Base-by-base conservation (phyloP, 169 alveolate genomes). In the Cryptosporidium baileyi region DNA sequence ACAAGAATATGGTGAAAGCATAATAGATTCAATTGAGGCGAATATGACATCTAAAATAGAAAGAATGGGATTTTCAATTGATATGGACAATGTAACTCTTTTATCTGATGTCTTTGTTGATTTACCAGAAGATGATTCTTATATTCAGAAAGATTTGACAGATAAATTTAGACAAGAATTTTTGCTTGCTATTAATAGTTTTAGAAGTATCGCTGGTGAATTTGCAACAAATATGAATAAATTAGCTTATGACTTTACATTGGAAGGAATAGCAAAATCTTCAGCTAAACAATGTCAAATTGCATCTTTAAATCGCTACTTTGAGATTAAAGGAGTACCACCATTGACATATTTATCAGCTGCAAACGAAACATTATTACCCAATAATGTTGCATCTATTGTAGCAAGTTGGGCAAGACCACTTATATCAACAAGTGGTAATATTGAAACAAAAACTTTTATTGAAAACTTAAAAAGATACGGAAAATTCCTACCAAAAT, bases 141-240 rank as follows among this genome's bases (percentile, higher is more conserved):
- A 22, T 9, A 34, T 34, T n/a, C 85, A 51, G 36, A 51, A 51
- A 40, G 85, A 74, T 11, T 22, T 74, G 19, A 74, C 85, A 15
- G 85, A 74, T 45, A 74, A 54, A 17, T 74, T 74, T 34, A 51
- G 85, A 34, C 85, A 74, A 57, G 85, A 74, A 41, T 74, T 74
- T 38, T 41, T 74, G 60, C 65, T 74, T 41, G 85, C 85, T 36
- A 36, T 74, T 7, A 74, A 74, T 26, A 74, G 85, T 44, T 74
- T 74, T 36, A 74, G 85, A 57, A 74, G 85, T 41, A 57, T 74
- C 24, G 67, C 54, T 13, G 85, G 85, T 34, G 61, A 51, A 54
- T 74, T 54, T 54, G 85, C 85, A 40, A 74, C 85, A 32, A 57
- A 74, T 54, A 74, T 74, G 85, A 74, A 74, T 22, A 74, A 74